Base-by-base conservation (phyloP, 1,284 basidiomycete species). In the Leccinum angustisporum region DNA sequence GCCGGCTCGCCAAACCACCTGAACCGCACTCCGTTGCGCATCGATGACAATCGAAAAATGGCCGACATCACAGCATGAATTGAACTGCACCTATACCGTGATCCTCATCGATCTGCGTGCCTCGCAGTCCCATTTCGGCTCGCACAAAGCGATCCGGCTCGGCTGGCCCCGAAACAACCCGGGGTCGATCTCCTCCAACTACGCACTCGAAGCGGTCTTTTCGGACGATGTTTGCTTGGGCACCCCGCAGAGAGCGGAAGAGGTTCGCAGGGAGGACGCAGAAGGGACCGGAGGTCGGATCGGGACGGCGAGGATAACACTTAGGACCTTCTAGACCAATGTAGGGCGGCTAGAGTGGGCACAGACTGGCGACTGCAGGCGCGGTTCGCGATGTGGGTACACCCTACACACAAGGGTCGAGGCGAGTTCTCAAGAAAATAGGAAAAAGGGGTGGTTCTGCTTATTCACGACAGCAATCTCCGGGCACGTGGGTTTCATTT, bases 301-400 rank as follows among this genome's bases (percentile, higher is more conserved):
- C 48, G 76, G 75, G 10, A 74, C 65, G 6, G 72, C 71, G 1
- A 67, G 63, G 7, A 63, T 78, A 18, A 18, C 4, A 13, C 33
- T 34, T 73, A 2, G 68, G 61, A 7, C 68, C 71, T 48, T 54
- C 13, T 61, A 52, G 57, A 53, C 27, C 58, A 67, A 43, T 60
- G 67, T 56, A 36, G 56, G 31, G 61, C 60, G 46, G 63, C 61
- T 2, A 67, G 67, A 2, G 34, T 64, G 25, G 58, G 60, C 2
- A 62, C 43, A 7, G 62, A 69, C 25, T 67, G 65, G 63, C 66
- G 66, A 21, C 58, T 70, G 10, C 74, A 76, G 43, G 63, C 64
- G 10, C 46, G 79, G 10, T 71, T 63, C 34, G 75, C 67, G 9
- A 72, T 79, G 70, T 79, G 77, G 78, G 73, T 78, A 14, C 71